Base-by-base conservation (phyloP, 1,139 yeast species). In the Saccharomyces hybrid region DNA sequence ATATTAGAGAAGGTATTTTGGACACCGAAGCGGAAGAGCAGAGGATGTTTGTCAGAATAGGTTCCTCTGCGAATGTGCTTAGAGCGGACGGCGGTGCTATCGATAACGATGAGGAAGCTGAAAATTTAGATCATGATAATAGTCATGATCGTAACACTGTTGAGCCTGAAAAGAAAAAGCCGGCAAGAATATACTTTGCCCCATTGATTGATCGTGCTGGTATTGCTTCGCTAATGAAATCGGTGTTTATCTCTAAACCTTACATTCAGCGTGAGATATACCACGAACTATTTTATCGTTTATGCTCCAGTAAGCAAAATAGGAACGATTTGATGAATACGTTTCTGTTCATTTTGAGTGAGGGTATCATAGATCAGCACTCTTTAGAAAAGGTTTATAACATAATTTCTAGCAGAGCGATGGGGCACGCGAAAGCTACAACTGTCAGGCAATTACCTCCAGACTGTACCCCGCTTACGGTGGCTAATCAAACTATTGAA, bases 151-250 rank as follows among this genome's bases (percentile, higher is more conserved):
- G 50, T 11, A 55, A 49, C 8, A 55, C 46, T 2, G 47, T 38
- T 8, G 53, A 46, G n/a, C 31, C 46, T 7, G 27, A 48, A 38
- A 67, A 69, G 47, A 67, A 69, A 55, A 57, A 73, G 67, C 48
- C 74, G 72, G 60, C 78, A 72, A 63, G 72, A 73, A 11, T 81
- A 72, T 64, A 67, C 58, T 82, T 80, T 60, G 77, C 86, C 1
- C 89, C 96, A 2, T 70, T 90, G 55, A 77, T 88, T 54, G 97
- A 91, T 62, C 79, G 82, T 53, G 73, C 81, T 13, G 97, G 97
- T 25, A 81, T 88, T 56, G 84, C 95, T 5, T 78, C 96, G 0
- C 65, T 91, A 47, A 70, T 88, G 52, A 78, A 91, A 57, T 75
- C 88, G 47, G 73, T 89, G 6, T 91, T 88, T 70, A 77, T 86